Evolutionary conservation across 2,329 filamentous ascomycete species (phyloP).

Genomic region (Botrytis cinerea): DNA sequence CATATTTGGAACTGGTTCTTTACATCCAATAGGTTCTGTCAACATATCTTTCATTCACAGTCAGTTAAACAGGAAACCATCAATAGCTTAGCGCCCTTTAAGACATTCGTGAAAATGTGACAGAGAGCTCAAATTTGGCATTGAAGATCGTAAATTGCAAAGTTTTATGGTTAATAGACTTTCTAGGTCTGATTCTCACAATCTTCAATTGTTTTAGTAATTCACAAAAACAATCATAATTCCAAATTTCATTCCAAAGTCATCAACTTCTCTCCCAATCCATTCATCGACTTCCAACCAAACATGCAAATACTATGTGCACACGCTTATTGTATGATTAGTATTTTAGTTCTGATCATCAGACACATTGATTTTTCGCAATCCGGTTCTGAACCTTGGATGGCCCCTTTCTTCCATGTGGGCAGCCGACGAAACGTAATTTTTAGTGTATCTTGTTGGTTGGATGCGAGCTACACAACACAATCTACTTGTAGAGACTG

Average conservation of each 20-base stretch:
- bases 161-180: rapidly evolving
- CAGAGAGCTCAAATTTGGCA: not conserved
- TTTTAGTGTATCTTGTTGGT: not conserved
- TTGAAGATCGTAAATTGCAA: not conserved
- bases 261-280: not conserved
- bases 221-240: not conserved
- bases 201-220: not conserved
- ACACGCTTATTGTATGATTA: not conserved
- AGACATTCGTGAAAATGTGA: not conserved
- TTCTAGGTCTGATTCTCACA: not conserved
- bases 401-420: not conserved
- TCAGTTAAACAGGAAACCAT: not conserved
- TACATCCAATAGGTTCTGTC: not conserved
- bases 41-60: not conserved
- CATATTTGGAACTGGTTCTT: not conserved
- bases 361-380: not conserved
- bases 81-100: not conserved
- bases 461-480: not conserved
- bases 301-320: not conserved
- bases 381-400: not conserved
- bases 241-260: not conserved
- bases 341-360: too few relatives aligned
- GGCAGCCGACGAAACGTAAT: not conserved
- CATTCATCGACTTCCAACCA: not conserved
- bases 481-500: not conserved